These are phyloP conservation scores for Drechslerella dactyloides DNA, from an alignment of 2,329 filamentous ascomycete genomes.

Conservation along the genomic window DNA sequence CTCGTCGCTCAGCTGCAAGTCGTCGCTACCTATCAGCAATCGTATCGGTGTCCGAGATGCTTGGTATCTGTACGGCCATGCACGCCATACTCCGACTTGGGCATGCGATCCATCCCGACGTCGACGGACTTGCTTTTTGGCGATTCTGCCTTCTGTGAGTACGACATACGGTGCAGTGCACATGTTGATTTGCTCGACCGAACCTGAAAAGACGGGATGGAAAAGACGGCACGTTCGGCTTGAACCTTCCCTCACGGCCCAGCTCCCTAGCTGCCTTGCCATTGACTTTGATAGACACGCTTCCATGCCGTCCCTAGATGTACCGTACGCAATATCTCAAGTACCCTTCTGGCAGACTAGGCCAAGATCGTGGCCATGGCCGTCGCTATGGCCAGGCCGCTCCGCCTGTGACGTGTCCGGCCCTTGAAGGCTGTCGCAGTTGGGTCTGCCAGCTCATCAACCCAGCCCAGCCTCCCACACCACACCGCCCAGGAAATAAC, in stretches of 20 bases:
- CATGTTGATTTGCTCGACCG: too few relatives aligned
- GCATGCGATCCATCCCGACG: not conserved
- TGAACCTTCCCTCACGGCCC: constrained; percentile 27
- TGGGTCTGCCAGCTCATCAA: constrained; percentile 51
- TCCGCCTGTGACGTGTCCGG: constrained; percentile 42
- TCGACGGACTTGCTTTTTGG: constrained; percentile 6
- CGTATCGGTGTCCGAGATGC: not conserved
- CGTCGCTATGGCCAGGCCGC: not conserved
- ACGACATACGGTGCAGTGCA: too few relatives aligned
- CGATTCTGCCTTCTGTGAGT: constrained; percentile 16
- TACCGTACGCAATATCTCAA: too few relatives aligned
- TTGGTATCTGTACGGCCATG: constrained; percentile 5
- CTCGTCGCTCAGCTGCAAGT: not conserved
- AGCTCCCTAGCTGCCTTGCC: not conserved
- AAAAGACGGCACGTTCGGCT: constrained; percentile 40
- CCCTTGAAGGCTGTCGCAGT: constrained; percentile 37
- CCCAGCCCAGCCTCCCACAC: constrained; percentile 27
- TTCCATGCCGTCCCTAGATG: too few relatives aligned
- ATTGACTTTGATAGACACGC: not conserved
- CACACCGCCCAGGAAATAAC: constrained; percentile 13
- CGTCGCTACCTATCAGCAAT: not conserved
- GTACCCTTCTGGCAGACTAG: constrained; percentile 7
- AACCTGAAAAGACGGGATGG: constrained; percentile 44
- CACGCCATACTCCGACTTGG: not conserved
- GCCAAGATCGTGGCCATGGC: constrained; percentile 24